Conservation (phyloP, 768 basidiomycete species). For the Pulveroboletus sp. region DNA sequence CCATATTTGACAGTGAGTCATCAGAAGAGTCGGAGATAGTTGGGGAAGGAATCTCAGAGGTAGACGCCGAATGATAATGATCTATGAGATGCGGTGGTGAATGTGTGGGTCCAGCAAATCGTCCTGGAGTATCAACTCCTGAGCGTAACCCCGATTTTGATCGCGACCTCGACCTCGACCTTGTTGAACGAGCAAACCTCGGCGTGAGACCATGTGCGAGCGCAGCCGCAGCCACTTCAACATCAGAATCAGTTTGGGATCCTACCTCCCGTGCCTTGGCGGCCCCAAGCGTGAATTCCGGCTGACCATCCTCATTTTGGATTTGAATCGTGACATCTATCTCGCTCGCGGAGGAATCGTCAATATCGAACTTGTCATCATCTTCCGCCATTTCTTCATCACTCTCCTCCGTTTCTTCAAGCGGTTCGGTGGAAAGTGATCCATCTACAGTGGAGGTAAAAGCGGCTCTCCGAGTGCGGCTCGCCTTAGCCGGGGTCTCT, state of each 20-base stretch:
- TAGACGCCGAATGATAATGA: conserved; percentile 30
- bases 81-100: conserved; percentile 39
- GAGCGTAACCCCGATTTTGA: conserved; percentile 43
- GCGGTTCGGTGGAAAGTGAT: conserved; percentile 16
- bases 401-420: conserved; percentile 41
- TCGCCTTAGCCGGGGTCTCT: conserved; percentile 61
- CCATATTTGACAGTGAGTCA: conserved; percentile 33
- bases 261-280: conserved; percentile 31
- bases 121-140: conserved; percentile 63
- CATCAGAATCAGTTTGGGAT: conserved; percentile 26
- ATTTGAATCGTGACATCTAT: conserved; percentile 1
- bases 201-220: conserved; percentile 31
- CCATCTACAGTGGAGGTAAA: conserved; percentile 6
- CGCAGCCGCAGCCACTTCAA: conserved; percentile 31
- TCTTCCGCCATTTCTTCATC: conserved; percentile 49
- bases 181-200: conserved; percentile 24
- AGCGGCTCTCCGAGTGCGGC: conserved; percentile 18
- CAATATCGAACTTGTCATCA: conserved; percentile 89
- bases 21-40: conserved; percentile 40
- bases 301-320: conserved; percentile 14
- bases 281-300: conserved; percentile 15
- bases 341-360: conserved; percentile 64
- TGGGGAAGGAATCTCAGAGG: conserved; percentile 29
- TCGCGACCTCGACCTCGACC: conserved; percentile 32
- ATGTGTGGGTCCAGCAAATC: conserved; percentile 52